Percentiles rank a stretch among this genome's conserved stretches.
These are phyloP conservation scores for Syzygium malaccense DNA, from an alignment of 441 rosid genomes.

Conservation along the genomic window DNA sequence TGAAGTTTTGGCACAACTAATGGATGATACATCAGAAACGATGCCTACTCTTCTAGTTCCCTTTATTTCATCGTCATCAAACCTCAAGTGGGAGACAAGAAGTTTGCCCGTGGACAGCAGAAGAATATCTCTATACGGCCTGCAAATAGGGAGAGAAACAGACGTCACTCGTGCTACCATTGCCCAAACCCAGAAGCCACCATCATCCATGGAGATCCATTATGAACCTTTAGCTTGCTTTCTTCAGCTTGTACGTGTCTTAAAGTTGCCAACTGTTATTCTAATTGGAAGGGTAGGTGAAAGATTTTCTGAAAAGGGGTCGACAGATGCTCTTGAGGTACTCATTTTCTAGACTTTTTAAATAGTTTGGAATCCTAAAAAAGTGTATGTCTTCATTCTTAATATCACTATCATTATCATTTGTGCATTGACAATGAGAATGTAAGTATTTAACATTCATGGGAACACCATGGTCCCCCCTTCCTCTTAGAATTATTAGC, in stretches of 20 bases:
- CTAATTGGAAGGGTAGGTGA: conserved; percentile 41
- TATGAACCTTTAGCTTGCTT: conserved; percentile 76
- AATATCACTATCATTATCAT: not conserved
- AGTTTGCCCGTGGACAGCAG: conserved; percentile 20
- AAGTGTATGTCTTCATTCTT: not conserved
- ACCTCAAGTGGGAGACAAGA: conserved; percentile 51
- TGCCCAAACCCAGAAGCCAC: conserved; percentile 44
- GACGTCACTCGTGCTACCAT: conserved; percentile 29
- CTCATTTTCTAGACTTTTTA: not conserved
- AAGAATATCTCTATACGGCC: conserved; percentile 28
- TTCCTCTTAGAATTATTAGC: not conserved
- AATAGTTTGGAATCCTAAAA: not conserved
- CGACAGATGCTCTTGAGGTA: conserved; percentile 58
- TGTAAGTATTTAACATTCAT: not conserved
- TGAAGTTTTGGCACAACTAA: conserved; percentile 41
- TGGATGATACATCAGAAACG: conserved; percentile 15
- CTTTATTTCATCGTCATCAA: conserved; percentile 41
- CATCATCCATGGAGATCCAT: conserved; percentile 41
- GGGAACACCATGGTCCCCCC: not conserved
- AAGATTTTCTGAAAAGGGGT: conserved; percentile 27
- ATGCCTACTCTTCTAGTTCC: conserved; percentile 44
- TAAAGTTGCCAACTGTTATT: conserved; percentile 47
- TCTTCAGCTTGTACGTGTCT: conserved; percentile 52
- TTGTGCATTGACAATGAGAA: not conserved
- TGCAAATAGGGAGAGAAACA: conserved; percentile 62